Conservation (phyloP, 805 yeast genomes). For the Yamadazyma endophytica region DNA sequence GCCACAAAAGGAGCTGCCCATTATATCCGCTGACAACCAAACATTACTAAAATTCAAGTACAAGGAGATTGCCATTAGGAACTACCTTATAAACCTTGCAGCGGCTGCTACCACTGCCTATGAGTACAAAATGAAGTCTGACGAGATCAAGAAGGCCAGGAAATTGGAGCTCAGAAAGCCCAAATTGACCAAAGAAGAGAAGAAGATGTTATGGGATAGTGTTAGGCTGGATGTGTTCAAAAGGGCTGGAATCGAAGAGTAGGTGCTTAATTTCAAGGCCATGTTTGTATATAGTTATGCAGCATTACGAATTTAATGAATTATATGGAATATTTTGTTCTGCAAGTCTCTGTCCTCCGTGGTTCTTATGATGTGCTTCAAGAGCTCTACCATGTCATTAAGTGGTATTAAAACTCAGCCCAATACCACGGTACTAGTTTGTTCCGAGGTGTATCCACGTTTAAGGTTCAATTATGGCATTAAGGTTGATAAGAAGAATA, state of each 20-base stretch:
- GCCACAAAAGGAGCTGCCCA: conserved; percentile 19
- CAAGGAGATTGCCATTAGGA: conserved; percentile 44
- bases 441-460: too few species aligned
- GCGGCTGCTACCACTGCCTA: conserved; percentile 54
- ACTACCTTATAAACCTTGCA: conserved; percentile 48
- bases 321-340: too few species aligned
- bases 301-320: too few species aligned
- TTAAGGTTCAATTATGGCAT: too few species aligned
- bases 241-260: conserved; percentile 37
- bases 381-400: too few species aligned
- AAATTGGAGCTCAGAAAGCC: conserved; percentile 20
- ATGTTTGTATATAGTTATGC: too few species aligned
- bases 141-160: conserved; percentile 26
- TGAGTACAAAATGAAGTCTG: conserved; percentile 42
- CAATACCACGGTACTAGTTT: too few species aligned
- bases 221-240: conserved; percentile 49
- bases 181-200: conserved; percentile 37
- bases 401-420: too few species aligned
- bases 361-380: too few species aligned
- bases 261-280: not conserved
- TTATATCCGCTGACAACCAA: conserved; percentile 23
- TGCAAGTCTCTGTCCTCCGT: too few species aligned
- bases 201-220: conserved; percentile 44
- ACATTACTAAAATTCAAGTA: conserved; percentile 30
- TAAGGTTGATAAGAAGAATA: too few species aligned